phyloP scores from a whole-genome alignment of 2,329 filamentous ascomycete species.

The Rhytidhysteron rufulum region DNA sequence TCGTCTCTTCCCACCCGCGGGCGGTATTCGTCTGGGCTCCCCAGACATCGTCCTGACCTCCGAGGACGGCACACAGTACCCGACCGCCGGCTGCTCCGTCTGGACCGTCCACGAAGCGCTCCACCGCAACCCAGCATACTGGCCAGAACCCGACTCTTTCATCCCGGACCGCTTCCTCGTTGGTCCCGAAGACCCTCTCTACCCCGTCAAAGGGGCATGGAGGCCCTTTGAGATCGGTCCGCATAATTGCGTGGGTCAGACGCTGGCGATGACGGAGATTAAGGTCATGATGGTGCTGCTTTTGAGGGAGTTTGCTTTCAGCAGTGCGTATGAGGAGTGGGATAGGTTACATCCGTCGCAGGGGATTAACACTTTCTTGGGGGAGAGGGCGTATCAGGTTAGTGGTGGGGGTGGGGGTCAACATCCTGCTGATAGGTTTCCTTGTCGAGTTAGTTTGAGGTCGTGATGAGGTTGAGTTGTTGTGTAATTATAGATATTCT shows the following conservation, averaged over 20 bases:
- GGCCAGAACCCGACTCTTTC: constrained; percentile 8
- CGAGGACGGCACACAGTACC: constrained; percentile 6
- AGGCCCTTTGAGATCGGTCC: constrained; percentile 37
- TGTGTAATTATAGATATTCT: too few species aligned
- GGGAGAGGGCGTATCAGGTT: constrained; percentile 3
- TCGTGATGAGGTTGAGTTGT: background rate
- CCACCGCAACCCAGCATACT: constrained; percentile 10
- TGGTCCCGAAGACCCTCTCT: constrained; percentile 4
- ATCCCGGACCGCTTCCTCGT: constrained; percentile 14
- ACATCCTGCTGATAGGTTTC: constrained; percentile 6
- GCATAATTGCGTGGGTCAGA: constrained; percentile 36
- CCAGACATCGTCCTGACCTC: constrained; percentile 3
- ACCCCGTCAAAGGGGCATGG: constrained; percentile 14
- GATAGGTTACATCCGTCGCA: constrained; percentile 2
- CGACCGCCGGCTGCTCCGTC: constrained; percentile 6
- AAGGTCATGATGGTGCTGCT: constrained; percentile 20
- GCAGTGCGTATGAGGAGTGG: constrained; percentile 9
- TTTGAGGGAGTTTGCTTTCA: constrained; percentile 17
- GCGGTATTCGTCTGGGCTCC: constrained; percentile 1
- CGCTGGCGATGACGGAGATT: constrained; percentile 34
- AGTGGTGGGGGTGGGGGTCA: constrained; percentile 3
- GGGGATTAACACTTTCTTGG: background rate
- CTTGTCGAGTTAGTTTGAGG: constrained; percentile 31
- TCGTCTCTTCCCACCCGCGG: constrained; percentile 20
- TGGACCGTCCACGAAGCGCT: constrained; percentile 5